Base-by-base conservation (phyloP, 495 filamentous ascomycete genomes). In the Xylaria flabelliformis region DNA sequence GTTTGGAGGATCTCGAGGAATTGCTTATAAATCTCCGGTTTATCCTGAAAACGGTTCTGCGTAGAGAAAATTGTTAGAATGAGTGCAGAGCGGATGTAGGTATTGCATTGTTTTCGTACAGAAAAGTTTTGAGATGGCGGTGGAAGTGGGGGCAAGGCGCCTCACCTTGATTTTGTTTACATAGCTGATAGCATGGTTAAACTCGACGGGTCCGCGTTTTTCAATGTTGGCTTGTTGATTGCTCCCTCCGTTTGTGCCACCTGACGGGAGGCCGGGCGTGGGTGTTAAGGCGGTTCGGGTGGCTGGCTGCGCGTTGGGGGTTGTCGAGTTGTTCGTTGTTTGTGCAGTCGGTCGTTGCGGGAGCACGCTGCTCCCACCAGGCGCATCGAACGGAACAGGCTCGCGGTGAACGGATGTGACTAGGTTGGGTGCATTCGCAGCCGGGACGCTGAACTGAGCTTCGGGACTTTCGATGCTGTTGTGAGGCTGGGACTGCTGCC, bases 101-200 rank as follows among this genome's bases (percentile, higher is more conserved):
- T 69, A 59, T 56, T 77, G 56, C 71, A 64, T 73, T 77, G 64
- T 75, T 67, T 70, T 48, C 68, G 46, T 61, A 44, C 63, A 64
- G 44, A 70, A 42, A 46, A 68, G 66, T 67, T 72, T 75, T 74
- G 67, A 74, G 69, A 67, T 72, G 71, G 76, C 69, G 67, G 53
- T 32, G 42, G 50, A 66, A 71, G 70, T 72, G 70, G 70, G 70
- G 70, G 70, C 70, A 72, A 72, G 70, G 70, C 61, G 64, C 64
- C 81, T 79, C 80, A 97, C 95, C 90, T 99, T 99, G 67, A 99
- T 99, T 83, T 99, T 99, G 79, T 99, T 99, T 58, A 99, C 97
- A 78, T 99, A 99, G 79, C 94, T 98, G 72, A 99, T 99, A 0
- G 97, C 97, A 84, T 99, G 97, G 81, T 99, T 99, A 83, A 99